Base-by-base conservation (phyloP, 2,329 filamentous ascomycete species). In the Colletotrichum kahawae region DNA sequence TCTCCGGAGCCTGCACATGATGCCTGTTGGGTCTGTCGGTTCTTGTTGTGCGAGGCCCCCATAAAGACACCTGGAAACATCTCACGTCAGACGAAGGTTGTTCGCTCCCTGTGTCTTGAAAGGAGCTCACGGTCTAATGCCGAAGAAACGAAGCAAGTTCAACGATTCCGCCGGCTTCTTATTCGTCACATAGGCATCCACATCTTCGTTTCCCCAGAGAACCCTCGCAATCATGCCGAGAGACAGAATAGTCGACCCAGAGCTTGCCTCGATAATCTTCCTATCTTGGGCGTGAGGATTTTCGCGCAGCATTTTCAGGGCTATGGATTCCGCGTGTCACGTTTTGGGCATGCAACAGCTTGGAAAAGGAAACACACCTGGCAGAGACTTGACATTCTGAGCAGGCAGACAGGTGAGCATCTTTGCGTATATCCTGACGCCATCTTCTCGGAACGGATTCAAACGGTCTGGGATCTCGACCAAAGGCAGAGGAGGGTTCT, bases 401-500 rank as follows among this genome's bases (percentile, higher is more conserved):
- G 90, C 89, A 1, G 91, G 91, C 75, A 90, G 89, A 84, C 88
- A 88, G 4, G 89, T 90, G 87, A 92, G 90, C 88, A 92, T 90
- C 82, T 92, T 92, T 38, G 91, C 91, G 76, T 92, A 92, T 75
- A 93, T 91, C 27, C 90, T 88, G 4, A 93, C 89, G 2, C 89
- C 89, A 87, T 92, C 87, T 24, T 85, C 77, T 64, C 87, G 84
- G 77, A 87, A 91, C 1, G 90, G 90, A 75, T 92, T 93, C 62
- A 93, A 83, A 48, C 83, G 83, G 33, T 85, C 84, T 4, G 91
- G 91, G 12, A 93, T 83, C 81, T 93, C 91, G 18, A 93, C 89
- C 4, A 93, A 83, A 5, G 91, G 91, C 2, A 92, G 79, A 9
- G 89, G 90, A 5, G 91, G 91, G 29, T 87, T 85, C 4, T 80